Evolutionary conservation across 805 yeast species (phyloP), one percentile per base, ranked within the genome.

Genomic region (Spathaspora arborariae): DNA sequence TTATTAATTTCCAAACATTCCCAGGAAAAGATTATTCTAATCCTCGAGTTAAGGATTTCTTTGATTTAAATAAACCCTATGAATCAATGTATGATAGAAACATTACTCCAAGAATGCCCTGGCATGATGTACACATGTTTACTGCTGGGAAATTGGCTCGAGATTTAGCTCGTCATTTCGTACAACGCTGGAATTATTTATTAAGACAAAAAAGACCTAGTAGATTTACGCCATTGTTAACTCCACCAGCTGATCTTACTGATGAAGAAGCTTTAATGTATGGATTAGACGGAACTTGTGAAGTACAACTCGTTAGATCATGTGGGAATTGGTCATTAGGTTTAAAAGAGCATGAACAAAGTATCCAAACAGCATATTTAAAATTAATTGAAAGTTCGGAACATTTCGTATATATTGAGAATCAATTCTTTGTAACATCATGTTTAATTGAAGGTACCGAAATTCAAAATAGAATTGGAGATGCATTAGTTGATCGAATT

Each of bases 51-150:
- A 84, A 85, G 57, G 99, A 94, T 63, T 94, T 94, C 62, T 78
- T 63, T 58, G 84, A 77, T 3, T 74, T 94, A 48, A 88, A 90
- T 52, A 81, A 82, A 55, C 98, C 99, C 2, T 89, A 84, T 58
- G 95, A 88, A 43, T 88, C 88, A 19, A 85, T 92, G 94, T 89
- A 89, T 59, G 96, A 94, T 63, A 78, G 99, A 50, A 72, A 77
- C 13, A 64, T 64, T 16, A 76, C 80, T 18, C 98, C 99, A 2
- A 79, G 99, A 56, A 94, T 94, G 99, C 99, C 99, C 8, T 94
- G 99, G 99, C 99, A 94, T 65, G 99, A 94, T 75, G 88, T 94
- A 34, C 98, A 94, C 55, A 94, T 91, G 96, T 82, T 90, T 68
- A 82, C 95, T 1, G 80, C 91, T 2, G 99, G 99, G 11, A 95